Evolutionary conservation across 2,329 filamentous ascomycete species (phyloP), one percentile per base, ranked within the genome.

Genomic region (Microcera coccophila): DNA sequence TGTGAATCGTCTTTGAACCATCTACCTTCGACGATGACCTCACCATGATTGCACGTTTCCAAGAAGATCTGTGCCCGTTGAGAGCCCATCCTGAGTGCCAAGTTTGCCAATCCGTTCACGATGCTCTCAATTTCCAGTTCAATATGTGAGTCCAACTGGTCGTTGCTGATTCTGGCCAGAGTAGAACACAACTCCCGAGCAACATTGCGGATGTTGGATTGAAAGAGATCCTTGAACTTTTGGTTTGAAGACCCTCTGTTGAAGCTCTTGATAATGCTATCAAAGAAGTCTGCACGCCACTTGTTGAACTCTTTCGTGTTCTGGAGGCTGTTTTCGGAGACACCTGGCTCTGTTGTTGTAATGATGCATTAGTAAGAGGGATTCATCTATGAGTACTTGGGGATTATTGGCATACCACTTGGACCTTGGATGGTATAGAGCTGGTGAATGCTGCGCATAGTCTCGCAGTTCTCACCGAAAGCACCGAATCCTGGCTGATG

Each of bases 11-110:
- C 39, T 29, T 36, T 45, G 31, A 50, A 48, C n/a, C 37, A 38
- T 3, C 48, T 37, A 10, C 37, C 45, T 5, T 21, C 15, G 1
- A 17, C 10, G 12, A 40, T 22, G 11, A 15, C 31, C 21, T 44
- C 41, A 2, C 47, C 44, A 24, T 48, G 22, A 10, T 39, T 36
- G 28, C 47, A 49, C 28, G 41, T 39, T 36, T 49, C 44, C 2
- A 49, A 28, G 45, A 29, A 41, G 2, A 50, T 20, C 12, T 50
- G 48, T 2, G 48, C 45, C 14, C 48, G 16, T 15, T 50, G 48
- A 5, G 48, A 39, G 11, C 41, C 45, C 36, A 48, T 48, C 34
- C 48, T 45, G 3, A 50, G 45, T n/a, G 45, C 48, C 16, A 50
- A 35, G 9, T 24, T 40, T 1, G 45, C 48, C 12, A 48, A 14